Evolutionary conservation across 371 early-diverging fungal species (phyloP).

Genomic region (Mortierella sp.): DNA sequence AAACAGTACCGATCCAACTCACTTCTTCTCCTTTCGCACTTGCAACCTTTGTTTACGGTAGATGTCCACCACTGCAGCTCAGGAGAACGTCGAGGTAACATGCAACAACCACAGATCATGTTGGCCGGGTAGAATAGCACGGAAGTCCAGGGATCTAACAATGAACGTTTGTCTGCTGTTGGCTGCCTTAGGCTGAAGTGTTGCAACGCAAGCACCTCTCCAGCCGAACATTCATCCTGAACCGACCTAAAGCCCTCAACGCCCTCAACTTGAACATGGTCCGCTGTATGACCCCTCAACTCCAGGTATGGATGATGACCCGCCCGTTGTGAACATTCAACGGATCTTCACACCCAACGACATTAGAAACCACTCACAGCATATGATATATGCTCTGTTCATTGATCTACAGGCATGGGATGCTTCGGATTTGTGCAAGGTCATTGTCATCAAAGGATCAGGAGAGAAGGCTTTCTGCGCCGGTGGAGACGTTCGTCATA

Average conservation of each 20-base stretch:
- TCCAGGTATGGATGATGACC: conserved; percentile 63
- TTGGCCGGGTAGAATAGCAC: no score
- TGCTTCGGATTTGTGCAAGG: conserved; percentile 86
- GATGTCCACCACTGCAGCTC: conserved; percentile 58
- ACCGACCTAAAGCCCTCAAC: conserved; percentile 89
- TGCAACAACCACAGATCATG: neutral
- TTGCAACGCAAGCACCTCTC: conserved; percentile 73
- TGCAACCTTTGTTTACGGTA: conserved; percentile 18
- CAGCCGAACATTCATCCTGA: conserved; percentile 86
- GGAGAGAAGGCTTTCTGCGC: conserved; percentile 93
- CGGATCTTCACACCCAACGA: no score
- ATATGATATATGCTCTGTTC: no score
- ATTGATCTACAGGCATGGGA: conserved; percentile 79
- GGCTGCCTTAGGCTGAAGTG: conserved; percentile 60
- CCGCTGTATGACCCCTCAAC: conserved; percentile 80
- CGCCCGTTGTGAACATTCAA: no score
- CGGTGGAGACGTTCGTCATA: conserved; percentile 93
- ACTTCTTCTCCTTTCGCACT: neutral
- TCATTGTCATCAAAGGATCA: conserved; percentile 83
- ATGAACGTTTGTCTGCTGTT: neutral
- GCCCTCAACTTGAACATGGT: conserved; percentile 92
- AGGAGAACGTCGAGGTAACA: conserved; percentile 51
- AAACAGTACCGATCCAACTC: neutral
- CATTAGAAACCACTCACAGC: no score
- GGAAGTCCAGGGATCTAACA: neutral